Percentiles rank a stretch among this genome's conserved stretches.
Evolutionary conservation across 495 filamentous ascomycete species (phyloP).

Genomic region (Jackrogersella minutella): DNA sequence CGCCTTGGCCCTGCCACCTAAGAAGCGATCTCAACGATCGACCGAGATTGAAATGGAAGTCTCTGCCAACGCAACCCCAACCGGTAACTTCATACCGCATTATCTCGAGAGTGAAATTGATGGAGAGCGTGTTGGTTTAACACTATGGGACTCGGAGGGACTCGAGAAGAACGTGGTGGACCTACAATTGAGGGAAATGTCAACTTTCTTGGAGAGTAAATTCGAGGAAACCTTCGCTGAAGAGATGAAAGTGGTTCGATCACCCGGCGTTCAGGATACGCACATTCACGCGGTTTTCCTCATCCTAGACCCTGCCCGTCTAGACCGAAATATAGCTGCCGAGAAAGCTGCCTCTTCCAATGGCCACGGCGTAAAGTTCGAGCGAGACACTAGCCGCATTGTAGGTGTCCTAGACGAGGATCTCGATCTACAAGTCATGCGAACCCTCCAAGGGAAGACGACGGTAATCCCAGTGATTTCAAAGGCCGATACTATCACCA

Average conservation of each 20-base stretch:
- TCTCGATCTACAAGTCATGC: constrained; percentile 88
- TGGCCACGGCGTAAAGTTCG: constrained; percentile 61
- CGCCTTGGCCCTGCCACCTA: constrained; percentile 78
- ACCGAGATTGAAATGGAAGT: constrained; percentile 61
- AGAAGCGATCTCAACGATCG: constrained; percentile 68
- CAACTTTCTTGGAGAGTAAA: constrained; percentile 93
- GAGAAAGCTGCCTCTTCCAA: constrained; percentile 62
- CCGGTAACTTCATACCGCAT: constrained; percentile 76
- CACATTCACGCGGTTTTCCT: constrained; percentile 97
- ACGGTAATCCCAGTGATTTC: constrained; percentile 95
- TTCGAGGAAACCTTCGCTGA: constrained; percentile 98
- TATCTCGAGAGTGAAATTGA: constrained; percentile 97
- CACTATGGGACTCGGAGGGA: constrained; percentile 94
- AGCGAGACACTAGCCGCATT: constrained; percentile 54
- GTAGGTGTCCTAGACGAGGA: constrained; percentile 85
- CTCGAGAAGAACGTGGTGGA: constrained; percentile 94
- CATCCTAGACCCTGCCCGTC: constrained; percentile 85
- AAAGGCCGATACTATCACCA: constrained; percentile 96
- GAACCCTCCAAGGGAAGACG: constrained; percentile 90
- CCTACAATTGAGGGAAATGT: constrained; percentile 89
- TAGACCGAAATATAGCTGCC: constrained; percentile 82
- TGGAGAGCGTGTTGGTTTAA: constrained; percentile 88
- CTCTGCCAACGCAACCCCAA: constrained; percentile 56
- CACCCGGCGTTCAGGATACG: constrained; percentile 91
- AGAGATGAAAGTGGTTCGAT: constrained; percentile 95